Conservation (phyloP, 2,329 filamentous ascomycete species). For the Cercospora sp. region DNA sequence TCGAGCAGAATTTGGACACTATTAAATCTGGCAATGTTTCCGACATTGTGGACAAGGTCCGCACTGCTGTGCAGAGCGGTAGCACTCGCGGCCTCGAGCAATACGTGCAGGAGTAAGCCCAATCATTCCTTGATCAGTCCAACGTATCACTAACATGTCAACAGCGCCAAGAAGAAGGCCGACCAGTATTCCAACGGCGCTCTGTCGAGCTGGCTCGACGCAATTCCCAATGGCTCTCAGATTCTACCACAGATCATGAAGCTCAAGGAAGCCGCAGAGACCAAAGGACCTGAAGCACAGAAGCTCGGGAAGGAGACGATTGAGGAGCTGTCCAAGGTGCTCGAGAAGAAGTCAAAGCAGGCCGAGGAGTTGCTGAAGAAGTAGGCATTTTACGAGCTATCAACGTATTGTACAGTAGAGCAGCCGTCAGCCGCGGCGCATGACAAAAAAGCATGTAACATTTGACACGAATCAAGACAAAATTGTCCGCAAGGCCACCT, state of each 20-base stretch:
- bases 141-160: conserved; percentile 1
- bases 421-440: not conserved
- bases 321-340: conserved; percentile 63
- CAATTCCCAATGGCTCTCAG: conserved; percentile 64
- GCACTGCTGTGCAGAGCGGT: conserved; percentile 62
- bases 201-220: conserved; percentile 62
- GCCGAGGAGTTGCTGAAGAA: conserved; percentile 59
- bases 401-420: not conserved
- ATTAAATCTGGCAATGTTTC: conserved; percentile 67
- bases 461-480: not conserved
- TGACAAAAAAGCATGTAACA: conserved; percentile 1
- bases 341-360: conserved; percentile 60
- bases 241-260: conserved; percentile 66
- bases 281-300: conserved; percentile 69
- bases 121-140: not conserved
- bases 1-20: conserved; percentile 68
- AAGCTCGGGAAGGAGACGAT: conserved; percentile 68
- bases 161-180: conserved; percentile 55
- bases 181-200: conserved; percentile 50
- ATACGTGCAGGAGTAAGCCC: conserved; percentile 55
- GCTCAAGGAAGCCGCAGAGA: conserved; percentile 63
- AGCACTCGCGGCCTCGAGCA: conserved; percentile 60
- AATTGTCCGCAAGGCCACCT: not conserved
- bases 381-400: not conserved
- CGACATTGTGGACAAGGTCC: conserved; percentile 64